phyloP scores from a whole-genome alignment of 2,329 filamentous ascomycete genomes.

The Fusarium sp. region DNA sequence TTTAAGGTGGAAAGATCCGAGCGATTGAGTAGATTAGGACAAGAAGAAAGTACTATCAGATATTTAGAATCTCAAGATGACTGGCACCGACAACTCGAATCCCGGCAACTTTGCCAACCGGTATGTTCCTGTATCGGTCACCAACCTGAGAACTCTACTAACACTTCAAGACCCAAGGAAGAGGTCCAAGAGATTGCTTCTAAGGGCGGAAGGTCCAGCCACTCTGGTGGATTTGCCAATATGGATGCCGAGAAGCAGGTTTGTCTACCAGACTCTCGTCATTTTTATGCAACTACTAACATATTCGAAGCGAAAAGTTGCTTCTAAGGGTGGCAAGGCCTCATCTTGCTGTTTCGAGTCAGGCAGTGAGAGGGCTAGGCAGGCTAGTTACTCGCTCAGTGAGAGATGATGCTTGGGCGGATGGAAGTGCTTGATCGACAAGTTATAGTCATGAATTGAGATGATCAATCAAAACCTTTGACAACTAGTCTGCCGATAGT shows the following conservation, averaged over 20 bases:
- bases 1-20: background rate
- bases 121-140: background rate
- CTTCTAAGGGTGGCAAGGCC: constrained; percentile 64
- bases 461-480: background rate
- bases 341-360: constrained; percentile 66
- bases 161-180: constrained; percentile 51
- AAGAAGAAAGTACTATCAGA: too few species aligned
- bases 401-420: background rate
- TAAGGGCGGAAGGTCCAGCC: constrained; percentile 55
- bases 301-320: constrained; percentile 57
- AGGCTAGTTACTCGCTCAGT: too few species aligned
- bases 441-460: background rate
- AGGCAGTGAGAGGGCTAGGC: constrained; percentile 60
- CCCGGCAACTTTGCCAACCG: constrained; percentile 48
- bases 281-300: background rate
- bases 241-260: constrained; percentile 57
- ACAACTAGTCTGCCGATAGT: too few species aligned
- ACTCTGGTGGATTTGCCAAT: constrained; percentile 53
- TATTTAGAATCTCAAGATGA: constrained; percentile 16
- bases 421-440: background rate
- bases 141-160: background rate
- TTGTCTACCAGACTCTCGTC: constrained; percentile 45
- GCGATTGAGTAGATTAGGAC: accelerated
- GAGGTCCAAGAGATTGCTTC: constrained; percentile 57
- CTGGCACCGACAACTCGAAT: constrained; percentile 41